Evolutionary conservation across 176 grass and related monocot species (phyloP).

Genomic region (Eragrostis nindensis): DNA sequence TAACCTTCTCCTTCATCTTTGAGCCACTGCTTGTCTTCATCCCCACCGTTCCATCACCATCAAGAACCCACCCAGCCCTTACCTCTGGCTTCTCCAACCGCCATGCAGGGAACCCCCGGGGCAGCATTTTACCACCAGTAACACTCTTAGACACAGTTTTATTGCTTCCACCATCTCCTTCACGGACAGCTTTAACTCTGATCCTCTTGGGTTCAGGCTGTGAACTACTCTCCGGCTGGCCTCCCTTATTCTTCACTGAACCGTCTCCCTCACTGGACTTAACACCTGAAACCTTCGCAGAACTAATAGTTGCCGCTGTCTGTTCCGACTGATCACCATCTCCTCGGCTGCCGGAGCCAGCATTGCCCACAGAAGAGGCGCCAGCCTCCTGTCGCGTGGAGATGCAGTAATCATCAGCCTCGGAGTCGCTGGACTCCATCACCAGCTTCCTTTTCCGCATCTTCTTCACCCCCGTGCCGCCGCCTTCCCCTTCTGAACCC

Average conservation of each 20-base stretch:
- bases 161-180: slow-evolving; percentile 7
- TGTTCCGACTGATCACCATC: slow-evolving; percentile 18
- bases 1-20: slow-evolving; percentile 42
- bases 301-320: slow-evolving; percentile 23
- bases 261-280: slow-evolving; percentile 34
- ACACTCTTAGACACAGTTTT: slow-evolving; percentile 30
- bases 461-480: slow-evolving; percentile 22
- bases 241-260: slow-evolving; percentile 32
- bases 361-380: slow-evolving; percentile 31
- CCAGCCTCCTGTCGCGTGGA: slow-evolving; percentile 33
- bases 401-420: slow-evolving; percentile 58
- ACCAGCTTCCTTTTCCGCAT: slow-evolving; percentile 63
- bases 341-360: neutral
- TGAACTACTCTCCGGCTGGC: neutral
- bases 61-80: slow-evolving; percentile 52
- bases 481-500: slow-evolving; percentile 31
- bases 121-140: slow-evolving; percentile 49
- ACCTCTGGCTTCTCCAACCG: slow-evolving; percentile 63
- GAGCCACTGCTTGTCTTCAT: slow-evolving; percentile 28
- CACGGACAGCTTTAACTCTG: slow-evolving; percentile 26
- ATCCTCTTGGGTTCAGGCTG: slow-evolving; percentile 46
- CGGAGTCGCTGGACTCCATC: slow-evolving; percentile 68
- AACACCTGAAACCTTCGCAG: slow-evolving; percentile 27
- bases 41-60: slow-evolving; percentile 31
- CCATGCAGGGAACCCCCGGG: slow-evolving; percentile 47